Evolutionary conservation across 2,329 filamentous ascomycete species (phyloP), one percentile per base, ranked within the genome.

Genomic region (Lecanicillium sp.): DNA sequence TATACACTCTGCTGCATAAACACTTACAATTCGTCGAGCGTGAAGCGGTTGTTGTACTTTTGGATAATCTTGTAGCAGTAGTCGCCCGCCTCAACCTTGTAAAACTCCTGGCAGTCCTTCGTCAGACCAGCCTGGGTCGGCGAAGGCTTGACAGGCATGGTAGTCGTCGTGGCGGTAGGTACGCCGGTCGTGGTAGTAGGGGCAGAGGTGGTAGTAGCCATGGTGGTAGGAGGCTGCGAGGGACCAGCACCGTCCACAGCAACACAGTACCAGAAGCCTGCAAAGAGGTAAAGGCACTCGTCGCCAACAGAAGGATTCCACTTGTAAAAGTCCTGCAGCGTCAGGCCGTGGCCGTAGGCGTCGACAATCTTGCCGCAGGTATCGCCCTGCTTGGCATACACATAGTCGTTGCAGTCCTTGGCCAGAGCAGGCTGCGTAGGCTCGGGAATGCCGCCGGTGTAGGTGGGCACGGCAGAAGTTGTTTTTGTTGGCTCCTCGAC

Each of bases 21-120:
- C n/a, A 45, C 37, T 33, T 36, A 37, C 33, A 46, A 39, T 22
- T 42, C 30, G 15, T 14, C 25, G 15, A 42, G 13, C 11, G 42
- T 40, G 11, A 46, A 62, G 65, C 36, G 57, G 70, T 46, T 37
- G 29, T 29, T 32, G 29, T 28, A 36, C 37, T 43, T 36, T 18
- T 25, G 25, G 29, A 40, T 37, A 17, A 46, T 38, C 28, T 25
- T 36, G 30, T 43, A 36, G 40, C 44, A 46, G 22, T 37, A 43
- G 25, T 46, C 44, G 13, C 43, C 43, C 8, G 35, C 27, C 37
- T 36, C 20, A 29, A 45, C 37, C 36, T 38, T 44, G 40, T 46
- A 46, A 35, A 29, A 46, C 38, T 37, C 30, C 18, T 37, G 20
- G 34, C 43, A 45, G 37, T 40, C 36, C 15, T 15, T 18, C 17